Evolutionary conservation across 1,284 basidiomycete species (phyloP).

Genomic region (Neonothopanus nambi): DNA sequence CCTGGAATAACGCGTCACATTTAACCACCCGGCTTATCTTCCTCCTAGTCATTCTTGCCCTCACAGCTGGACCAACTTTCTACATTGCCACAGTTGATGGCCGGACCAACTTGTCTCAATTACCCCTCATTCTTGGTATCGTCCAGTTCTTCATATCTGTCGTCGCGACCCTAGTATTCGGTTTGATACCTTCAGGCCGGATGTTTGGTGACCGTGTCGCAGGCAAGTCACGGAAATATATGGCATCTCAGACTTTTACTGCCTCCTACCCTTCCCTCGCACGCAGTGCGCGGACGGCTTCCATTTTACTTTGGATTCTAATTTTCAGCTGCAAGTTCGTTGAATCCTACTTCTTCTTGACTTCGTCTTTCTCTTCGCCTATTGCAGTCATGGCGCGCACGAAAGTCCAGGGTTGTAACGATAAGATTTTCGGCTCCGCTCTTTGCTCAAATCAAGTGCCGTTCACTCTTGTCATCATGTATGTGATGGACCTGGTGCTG

Average conservation of each 20-base stretch:
- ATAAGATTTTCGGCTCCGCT: conserved; percentile 75
- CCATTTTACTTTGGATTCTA: conserved; percentile 84
- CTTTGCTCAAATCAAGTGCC: conserved; percentile 88
- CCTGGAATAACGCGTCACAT: conserved; percentile 96
- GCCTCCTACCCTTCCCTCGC: conserved; percentile 86
- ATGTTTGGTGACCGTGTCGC: conserved; percentile 96
- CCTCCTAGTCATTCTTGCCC: conserved; percentile 81
- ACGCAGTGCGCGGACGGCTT: conserved; percentile 70
- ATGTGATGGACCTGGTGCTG: conserved; percentile 90
- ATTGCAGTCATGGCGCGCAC: conserved; percentile 92
- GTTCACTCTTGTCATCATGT: conserved; percentile 94
- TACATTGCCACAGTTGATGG: conserved; percentile 84
- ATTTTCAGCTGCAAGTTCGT: conserved; percentile 91
- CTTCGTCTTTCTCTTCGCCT: conserved; percentile 88
- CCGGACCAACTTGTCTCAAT: conserved; percentile 46
- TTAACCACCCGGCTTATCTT: conserved; percentile 87
- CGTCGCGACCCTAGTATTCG: conserved; percentile 77
- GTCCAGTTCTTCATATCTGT: conserved; percentile 91
- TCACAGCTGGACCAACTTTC: conserved; percentile 88
- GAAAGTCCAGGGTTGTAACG: conserved; percentile 83
- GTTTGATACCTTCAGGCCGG: conserved; percentile 85
- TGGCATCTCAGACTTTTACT: conserved; percentile 96
- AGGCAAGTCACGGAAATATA: conserved; percentile 91
- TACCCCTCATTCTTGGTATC: conserved; percentile 84
- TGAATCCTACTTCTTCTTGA: conserved; percentile 96